Percentiles rank a stretch among this genome's conserved stretches.
phyloP scores from a whole-genome alignment of 1,284 basidiomycete genomes.

The Rhodofomes roseus region DNA sequence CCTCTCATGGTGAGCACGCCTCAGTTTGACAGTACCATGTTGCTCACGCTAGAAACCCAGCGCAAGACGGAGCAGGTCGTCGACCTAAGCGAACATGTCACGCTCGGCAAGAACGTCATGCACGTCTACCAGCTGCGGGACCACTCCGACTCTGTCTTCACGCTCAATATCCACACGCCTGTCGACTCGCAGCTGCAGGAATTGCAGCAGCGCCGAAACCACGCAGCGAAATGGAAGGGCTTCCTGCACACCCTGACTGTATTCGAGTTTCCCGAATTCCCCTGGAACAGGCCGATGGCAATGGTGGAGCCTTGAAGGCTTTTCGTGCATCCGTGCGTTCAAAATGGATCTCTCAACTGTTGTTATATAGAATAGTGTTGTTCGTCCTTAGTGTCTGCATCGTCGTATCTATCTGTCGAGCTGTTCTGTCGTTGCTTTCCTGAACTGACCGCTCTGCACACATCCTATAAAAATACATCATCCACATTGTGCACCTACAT shows the following conservation, averaged over 20 bases:
- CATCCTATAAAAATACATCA: neutral
- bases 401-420: neutral
- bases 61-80: conserved; percentile 7
- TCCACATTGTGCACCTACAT: neutral
- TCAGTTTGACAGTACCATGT: neutral
- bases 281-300: neutral
- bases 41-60: neutral
- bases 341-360: neutral
- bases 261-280: neutral
- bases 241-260: conserved; percentile 2
- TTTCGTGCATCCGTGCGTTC: neutral
- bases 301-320: too few species aligned
- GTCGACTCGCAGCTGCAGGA: conserved; percentile 9
- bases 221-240: conserved; percentile 6
- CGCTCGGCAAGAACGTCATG: conserved; percentile 12
- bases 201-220: conserved; percentile 6
- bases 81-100: conserved; percentile 9
- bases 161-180: conserved; percentile 12
- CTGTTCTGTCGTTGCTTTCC: neutral
- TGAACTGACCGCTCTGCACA: neutral
- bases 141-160: conserved; percentile 12
- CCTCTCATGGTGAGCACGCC: conserved; percentile 5
- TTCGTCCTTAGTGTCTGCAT: too few species aligned
- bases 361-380: neutral
- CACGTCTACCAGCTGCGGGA: conserved; percentile 8